A percentile compares a stretch with the other conserved stretches of the same genome.
phyloP scores from a whole-genome alignment of 2,329 filamentous ascomycete species.

The Myriosclerotinia curreyana region DNA sequence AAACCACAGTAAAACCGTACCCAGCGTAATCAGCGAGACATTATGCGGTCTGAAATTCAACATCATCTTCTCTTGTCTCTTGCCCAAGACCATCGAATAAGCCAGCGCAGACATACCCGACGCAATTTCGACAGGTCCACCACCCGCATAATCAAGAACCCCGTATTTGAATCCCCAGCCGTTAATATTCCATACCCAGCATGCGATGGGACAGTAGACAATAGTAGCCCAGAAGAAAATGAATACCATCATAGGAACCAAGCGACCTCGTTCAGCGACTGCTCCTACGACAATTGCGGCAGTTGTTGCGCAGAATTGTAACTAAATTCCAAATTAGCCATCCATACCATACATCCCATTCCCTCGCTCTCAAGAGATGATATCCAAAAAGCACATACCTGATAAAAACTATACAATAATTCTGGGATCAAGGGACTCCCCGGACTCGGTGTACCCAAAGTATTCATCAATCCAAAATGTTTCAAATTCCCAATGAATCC shows the following conservation, averaged over 20 bases:
- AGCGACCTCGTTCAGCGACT: conserved; percentile 88
- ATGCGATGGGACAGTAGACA: conserved; percentile 94
- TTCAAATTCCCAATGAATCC: conserved; percentile 88
- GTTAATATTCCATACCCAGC: conserved; percentile 94
- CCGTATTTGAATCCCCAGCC: conserved; percentile 91
- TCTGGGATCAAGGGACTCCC: conserved; percentile 86
- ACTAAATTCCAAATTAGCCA: conserved; percentile 49
- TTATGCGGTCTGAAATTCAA: conserved; percentile 99
- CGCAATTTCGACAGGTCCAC: conserved; percentile 94
- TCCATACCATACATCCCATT: not conserved
- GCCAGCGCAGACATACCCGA: conserved; percentile 91
- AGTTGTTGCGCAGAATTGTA: conserved; percentile 96
- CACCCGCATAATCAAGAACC: conserved; percentile 93
- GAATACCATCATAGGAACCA: conserved; percentile 93
- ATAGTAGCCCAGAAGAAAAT: conserved; percentile 94
- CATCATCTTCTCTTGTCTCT: conserved; percentile 99
- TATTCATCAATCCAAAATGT: conserved; percentile 85
- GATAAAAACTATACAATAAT: conserved; percentile 91
- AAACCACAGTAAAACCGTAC: conserved; percentile 95
- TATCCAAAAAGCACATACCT: conserved; percentile 50
- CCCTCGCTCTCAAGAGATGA: not conserved
- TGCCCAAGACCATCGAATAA: conserved; percentile 92
- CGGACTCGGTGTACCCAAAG: conserved; percentile 77
- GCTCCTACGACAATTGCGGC: conserved; percentile 88
- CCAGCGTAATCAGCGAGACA: conserved; percentile 93